A percentile compares a stretch with the other conserved stretches of the same genome.
Conservation (phyloP, 805 yeast species). For the Saturnispora saitoi region DNA sequence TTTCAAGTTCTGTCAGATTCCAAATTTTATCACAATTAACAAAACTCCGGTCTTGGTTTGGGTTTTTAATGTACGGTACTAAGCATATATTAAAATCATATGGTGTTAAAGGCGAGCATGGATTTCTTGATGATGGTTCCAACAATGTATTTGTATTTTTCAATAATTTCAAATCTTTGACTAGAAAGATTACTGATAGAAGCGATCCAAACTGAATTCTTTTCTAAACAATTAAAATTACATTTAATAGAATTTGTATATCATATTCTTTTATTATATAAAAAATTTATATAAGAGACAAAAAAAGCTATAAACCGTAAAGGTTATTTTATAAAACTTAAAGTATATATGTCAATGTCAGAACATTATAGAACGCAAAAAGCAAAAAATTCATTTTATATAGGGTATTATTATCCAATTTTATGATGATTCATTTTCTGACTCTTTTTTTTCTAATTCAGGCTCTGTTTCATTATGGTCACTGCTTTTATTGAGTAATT, state of each 20-base stretch:
- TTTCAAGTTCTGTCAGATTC: neutral
- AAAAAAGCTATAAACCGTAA: no score
- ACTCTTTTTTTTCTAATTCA: slow-evolving; percentile 11
- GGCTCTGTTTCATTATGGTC: slow-evolving; percentile 22
- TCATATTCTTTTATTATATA: no score
- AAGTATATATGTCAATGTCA: neutral
- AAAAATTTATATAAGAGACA: no score
- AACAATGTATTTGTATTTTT: slow-evolving; percentile 21
- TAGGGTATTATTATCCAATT: neutral
- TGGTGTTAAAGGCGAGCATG: slow-evolving; percentile 22
- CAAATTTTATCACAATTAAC: neutral
- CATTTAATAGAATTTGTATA: neutral
- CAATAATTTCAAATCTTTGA: slow-evolving; percentile 14
- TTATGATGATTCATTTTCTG: slow-evolving; percentile 5
- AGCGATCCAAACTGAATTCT: slow-evolving; percentile 19
- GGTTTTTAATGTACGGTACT: slow-evolving; percentile 23
- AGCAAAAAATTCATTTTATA: neutral
- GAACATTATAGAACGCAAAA: neutral
- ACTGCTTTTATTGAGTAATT: slow-evolving; percentile 30
- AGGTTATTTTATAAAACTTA: neutral
- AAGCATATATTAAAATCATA: slow-evolving; percentile 23
- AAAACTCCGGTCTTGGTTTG: slow-evolving; percentile 18
- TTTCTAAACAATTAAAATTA: neutral
- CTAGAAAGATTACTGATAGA: slow-evolving; percentile 27
- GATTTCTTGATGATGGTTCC: slow-evolving; percentile 23